Base-by-base conservation (phyloP, 2,329 filamentous ascomycete genomes). In the Stylonectria norvegica region DNA sequence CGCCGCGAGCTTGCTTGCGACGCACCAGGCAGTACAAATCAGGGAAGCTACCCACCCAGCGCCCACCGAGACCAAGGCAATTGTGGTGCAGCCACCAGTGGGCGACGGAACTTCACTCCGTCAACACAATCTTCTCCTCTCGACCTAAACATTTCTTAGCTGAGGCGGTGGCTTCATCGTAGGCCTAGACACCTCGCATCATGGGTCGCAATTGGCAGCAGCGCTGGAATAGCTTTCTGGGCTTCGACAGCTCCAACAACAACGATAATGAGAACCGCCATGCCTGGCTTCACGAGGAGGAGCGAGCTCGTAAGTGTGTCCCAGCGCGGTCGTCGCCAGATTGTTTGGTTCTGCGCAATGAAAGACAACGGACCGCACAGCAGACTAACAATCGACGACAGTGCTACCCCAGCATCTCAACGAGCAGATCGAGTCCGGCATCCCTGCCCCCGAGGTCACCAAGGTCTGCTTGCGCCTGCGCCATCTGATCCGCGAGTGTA, bases 381-480 rank as follows among this genome's bases (percentile, higher is more conserved):
- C n/a, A n/a, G n/a, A 25, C 22, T 29, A 14, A 29, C 27, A 7
- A 19, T 25, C 20, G 6, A 20, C n/a, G n/a, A 25, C 44, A 86
- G 83, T 90, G 11, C 77, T 90, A 2, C 84, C 85, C 2, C 71
- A 70, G 11, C 76, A 83, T 50, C 71, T 72, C 52, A 72, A 79
- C 50, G 75, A 78, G 10, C 61, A 71, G 1, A 67, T 83, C 30
- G 66, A 80, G 29, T 82, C 86, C 9, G 81, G 85, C 19, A 81
- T 91, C 23, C 79, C 87, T 1, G 74, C 90, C 10, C 73, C 77
- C 44, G 85, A 93, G 56, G 90, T 96, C 47, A 96, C 91, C 46
- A 90, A 90, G 61, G 76, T 94, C 40, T 91, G 90, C 18, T 77
- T 98, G 12, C 87, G 89, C 42, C 73, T 98, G 49, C 94, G 91